These are phyloP conservation scores for Massariosphaeria phaeospora DNA, from an alignment of 495 filamentous ascomycete species.

Conservation along the genomic window DNA sequence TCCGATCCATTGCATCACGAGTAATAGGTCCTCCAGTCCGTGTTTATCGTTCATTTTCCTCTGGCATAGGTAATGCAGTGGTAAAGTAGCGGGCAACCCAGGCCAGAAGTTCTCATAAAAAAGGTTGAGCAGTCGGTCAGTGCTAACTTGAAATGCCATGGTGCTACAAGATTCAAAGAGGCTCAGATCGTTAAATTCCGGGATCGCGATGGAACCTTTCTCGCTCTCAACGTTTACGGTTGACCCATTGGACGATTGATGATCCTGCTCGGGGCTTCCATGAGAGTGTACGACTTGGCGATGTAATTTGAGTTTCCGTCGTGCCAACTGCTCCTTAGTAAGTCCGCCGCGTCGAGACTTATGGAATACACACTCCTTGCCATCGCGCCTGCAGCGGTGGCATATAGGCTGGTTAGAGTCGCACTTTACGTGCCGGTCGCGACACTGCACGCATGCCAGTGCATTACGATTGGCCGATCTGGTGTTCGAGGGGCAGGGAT, in stretches of 20 bases:
- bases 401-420: slow-evolving; percentile 19
- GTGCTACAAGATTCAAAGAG: background rate
- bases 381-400: slow-evolving; percentile 23
- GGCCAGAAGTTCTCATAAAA: slow-evolving; percentile 28
- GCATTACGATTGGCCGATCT: slow-evolving; percentile 15
- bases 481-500: background rate
- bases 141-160: slow-evolving; percentile 10
- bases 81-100: slow-evolving; percentile 7
- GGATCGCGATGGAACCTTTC: background rate
- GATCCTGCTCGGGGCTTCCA: background rate
- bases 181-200: background rate
- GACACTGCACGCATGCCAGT: slow-evolving; percentile 24
- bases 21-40: slow-evolving; percentile 13
- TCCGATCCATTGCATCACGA: slow-evolving; percentile 27
- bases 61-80: slow-evolving; percentile 11
- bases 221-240: slow-evolving; percentile 2
- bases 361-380: slow-evolving; percentile 26
- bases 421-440: slow-evolving; percentile 28
- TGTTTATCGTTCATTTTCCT: slow-evolving; percentile 9
- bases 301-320: slow-evolving; percentile 16
- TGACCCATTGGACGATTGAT: slow-evolving; percentile 8
- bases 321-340: slow-evolving; percentile 25
- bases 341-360: slow-evolving; percentile 30
- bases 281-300: slow-evolving; percentile 9
- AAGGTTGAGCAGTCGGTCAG: slow-evolving; percentile 20